Conservation (phyloP, 2,329 filamentous ascomycete genomes). For the Leptographium flavum region DNA sequence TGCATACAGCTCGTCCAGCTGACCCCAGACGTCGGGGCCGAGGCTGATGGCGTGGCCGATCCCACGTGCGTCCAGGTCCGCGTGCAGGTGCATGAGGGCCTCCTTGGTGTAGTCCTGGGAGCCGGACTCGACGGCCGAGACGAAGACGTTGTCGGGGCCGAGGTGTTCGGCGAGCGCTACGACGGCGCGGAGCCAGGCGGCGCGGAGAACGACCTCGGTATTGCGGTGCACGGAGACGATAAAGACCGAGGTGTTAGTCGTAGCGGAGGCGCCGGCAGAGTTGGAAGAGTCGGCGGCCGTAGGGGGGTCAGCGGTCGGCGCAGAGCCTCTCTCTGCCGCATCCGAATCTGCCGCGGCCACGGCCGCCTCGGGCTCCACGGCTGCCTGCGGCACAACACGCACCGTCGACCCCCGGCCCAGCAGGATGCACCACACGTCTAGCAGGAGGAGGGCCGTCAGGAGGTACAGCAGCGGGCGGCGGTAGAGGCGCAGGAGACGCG, state of each 20-base stretch:
- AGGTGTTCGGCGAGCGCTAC: conserved; percentile 39
- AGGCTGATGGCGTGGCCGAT: conserved; percentile 42
- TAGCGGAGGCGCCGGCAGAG: too few species aligned
- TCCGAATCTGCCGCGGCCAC: too few species aligned
- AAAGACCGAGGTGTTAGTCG: conserved; percentile 37
- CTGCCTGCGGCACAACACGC: background rate
- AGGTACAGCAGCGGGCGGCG: conserved; percentile 19
- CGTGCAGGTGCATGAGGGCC: conserved; percentile 42
- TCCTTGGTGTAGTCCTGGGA: conserved; percentile 54
- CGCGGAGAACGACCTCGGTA: conserved; percentile 42
- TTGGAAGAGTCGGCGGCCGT: too few species aligned
- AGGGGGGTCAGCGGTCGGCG: conserved; percentile 12
- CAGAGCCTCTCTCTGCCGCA: background rate
- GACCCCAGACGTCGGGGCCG: conserved; percentile 37
- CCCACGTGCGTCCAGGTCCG: conserved; percentile 31
- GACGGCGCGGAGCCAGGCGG: conserved; percentile 45
- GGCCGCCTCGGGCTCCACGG: background rate
- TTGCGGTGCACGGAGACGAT: conserved; percentile 58
- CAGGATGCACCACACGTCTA: conserved; percentile 16
- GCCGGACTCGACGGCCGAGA: conserved; percentile 53
- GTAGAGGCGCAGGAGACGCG: conserved; percentile 17
- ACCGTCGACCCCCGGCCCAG: background rate
- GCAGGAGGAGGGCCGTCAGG: conserved; percentile 18
- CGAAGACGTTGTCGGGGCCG: conserved; percentile 47
- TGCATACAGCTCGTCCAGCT: conserved; percentile 38